phyloP scores from a whole-genome alignment of 2,329 filamentous ascomycete genomes.

The Diaporthe sp. region DNA sequence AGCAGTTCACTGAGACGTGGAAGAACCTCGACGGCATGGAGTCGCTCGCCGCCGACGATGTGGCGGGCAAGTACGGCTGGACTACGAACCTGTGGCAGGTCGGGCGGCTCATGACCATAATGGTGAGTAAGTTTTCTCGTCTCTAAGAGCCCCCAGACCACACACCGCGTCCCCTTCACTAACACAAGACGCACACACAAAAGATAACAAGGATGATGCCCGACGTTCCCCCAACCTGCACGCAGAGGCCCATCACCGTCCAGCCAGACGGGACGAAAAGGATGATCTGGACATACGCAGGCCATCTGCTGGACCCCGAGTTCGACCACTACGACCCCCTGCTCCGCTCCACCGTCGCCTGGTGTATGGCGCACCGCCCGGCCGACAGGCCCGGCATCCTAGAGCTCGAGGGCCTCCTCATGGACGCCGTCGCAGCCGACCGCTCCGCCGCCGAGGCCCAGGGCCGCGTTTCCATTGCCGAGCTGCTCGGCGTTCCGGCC shows the following conservation, averaged over 20 bases:
- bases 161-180: not conserved
- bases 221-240: slow-evolving; percentile 10
- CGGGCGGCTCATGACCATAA: slow-evolving; percentile 16
- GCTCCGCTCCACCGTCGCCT: not conserved
- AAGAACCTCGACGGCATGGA: not conserved
- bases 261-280: not conserved
- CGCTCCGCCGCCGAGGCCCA: not conserved
- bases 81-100: slow-evolving; percentile 23
- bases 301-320: not conserved
- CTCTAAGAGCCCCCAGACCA: too few relatives aligned
- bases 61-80: slow-evolving; percentile 18
- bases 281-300: slow-evolving; percentile 1
- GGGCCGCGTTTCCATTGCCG: not conserved
- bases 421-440: not conserved
- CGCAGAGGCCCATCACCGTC: not conserved
- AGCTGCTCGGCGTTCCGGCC: not conserved
- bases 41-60: not conserved
- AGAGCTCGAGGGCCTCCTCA: not conserved
- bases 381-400: not conserved
- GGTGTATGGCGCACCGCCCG: slow-evolving; percentile 16
- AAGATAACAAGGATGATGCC: slow-evolving; percentile 12
- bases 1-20: slow-evolving; percentile 20
- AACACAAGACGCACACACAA: not conserved
- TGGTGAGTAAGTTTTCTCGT: too few relatives aligned
- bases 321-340: not conserved